Base-by-base conservation (phyloP, 2,329 filamentous ascomycete genomes). In the Ceratocystis albifundus region DNA sequence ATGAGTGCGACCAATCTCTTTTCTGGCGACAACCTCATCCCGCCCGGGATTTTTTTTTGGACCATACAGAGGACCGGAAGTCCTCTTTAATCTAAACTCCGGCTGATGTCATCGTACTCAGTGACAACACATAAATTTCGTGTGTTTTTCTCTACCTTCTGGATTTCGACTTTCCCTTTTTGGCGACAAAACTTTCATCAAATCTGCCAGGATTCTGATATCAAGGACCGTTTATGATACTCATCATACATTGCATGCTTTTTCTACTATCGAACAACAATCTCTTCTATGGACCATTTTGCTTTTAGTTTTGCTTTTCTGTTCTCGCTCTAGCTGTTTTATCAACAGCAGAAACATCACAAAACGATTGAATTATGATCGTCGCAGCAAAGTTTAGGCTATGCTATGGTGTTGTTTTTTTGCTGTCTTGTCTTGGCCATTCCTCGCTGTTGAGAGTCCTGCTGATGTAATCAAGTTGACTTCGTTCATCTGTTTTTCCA, bases 1-100 rank as follows among this genome's bases (percentile, higher is more conserved):
- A 71, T 73, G 72, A 68, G 74, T 73, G 32, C 7, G 32, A 12
- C 32, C 10, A 10, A 36, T 36, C 32, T 36, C 8, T 36, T 36
- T 6, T 32, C 41, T 62, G 61, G 61, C 61, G 61, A 62, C 61
- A 45, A 62, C n/a, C 10, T 25, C 41, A 45, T 62, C 32, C 61
- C 61, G n/a, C 53, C 53, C 53, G 53, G 53, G 53, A 59, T 6
- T 7, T 30, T 32, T 17, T 32, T 59, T 32, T 59, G 53, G 53
- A 59, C 53, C 53, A n/a, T 59, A 36, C 22, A 32, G 53, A 59
- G 53, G 53, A 59, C 53, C 36, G n/a, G 53, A 59, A 17, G 53
- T 59, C 53, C 53, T 59, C 53, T 59, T 17, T 30, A 59, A 59
- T 25, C 53, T 59, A 59, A 59, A 32, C 53, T 59, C 53, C 22